A percentile compares a stretch with the other conserved stretches of the same genome.
Evolutionary conservation across 805 yeast genomes (phyloP).

Genomic region (Yarrowia osloensis): DNA sequence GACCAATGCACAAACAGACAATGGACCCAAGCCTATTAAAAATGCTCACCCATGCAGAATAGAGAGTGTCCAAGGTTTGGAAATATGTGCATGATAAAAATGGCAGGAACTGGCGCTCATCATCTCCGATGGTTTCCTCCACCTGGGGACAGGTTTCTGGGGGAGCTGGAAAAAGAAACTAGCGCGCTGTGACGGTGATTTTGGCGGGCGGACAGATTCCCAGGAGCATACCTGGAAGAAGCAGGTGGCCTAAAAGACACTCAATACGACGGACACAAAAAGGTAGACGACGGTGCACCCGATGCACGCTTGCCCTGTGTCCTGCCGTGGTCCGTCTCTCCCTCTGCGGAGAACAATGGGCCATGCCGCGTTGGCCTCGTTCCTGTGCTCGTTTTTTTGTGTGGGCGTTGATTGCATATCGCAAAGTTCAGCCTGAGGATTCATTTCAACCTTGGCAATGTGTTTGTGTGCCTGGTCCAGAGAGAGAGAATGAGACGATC

Average conservation of each 20-base stretch:
- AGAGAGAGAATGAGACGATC: not conserved
- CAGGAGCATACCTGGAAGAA: not conserved
- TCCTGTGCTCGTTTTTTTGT: not conserved
- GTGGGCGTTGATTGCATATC: not conserved
- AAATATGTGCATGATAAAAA: not conserved
- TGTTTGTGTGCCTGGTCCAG: not conserved
- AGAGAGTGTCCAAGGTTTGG: not conserved
- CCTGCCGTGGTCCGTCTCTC: not conserved
- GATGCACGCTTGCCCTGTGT: not conserved
- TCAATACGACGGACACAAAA: not conserved
- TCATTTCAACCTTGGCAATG: not conserved
- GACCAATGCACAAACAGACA: too few species aligned
- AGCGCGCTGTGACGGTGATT: not conserved
- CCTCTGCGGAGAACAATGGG: not conserved
- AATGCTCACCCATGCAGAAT: conserved; percentile 1
- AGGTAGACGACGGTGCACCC: not conserved
- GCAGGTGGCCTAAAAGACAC: not conserved
- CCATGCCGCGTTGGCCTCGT: not conserved
- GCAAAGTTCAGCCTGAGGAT: not conserved
- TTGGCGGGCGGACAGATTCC: not conserved
- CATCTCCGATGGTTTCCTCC: conserved; percentile 7
- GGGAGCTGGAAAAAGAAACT: not conserved
- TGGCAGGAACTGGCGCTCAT: conserved; percentile 8
- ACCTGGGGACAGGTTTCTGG: not conserved
- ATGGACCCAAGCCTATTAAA: not conserved